Evolutionary conservation across 2,329 filamentous ascomycete genomes (phyloP).

Genomic region (Neonectria magnoliae): DNA sequence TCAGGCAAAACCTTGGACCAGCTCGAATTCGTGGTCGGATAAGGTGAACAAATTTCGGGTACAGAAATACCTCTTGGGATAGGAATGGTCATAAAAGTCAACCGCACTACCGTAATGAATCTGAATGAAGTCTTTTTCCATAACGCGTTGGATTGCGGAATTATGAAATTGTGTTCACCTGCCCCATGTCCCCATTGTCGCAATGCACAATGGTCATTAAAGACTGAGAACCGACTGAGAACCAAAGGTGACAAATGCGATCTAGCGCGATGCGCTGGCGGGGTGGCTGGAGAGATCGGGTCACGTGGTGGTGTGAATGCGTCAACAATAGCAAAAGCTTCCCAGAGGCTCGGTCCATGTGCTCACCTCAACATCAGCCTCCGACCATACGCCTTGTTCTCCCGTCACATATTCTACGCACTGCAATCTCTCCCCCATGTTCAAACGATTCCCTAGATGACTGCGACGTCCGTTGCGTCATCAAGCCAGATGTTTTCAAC

Average conservation of each 20-base stretch:
- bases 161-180: conserved; percentile 11
- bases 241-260: neutral
- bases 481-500: conserved; percentile 53
- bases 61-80: neutral
- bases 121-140: conserved; percentile 27
- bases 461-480: conserved; percentile 54
- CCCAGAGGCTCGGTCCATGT: conserved; percentile 24
- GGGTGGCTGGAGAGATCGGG: conserved; percentile 6
- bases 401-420: conserved; percentile 27
- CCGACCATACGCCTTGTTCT: conserved; percentile 25
- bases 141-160: conserved; percentile 5
- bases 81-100: neutral
- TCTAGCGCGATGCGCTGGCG: neutral
- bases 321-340: conserved; percentile 31
- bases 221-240: neutral
- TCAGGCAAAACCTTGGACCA: conserved; percentile 81
- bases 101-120: conserved; percentile 21
- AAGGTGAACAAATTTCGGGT: conserved; percentile 26
- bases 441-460: conserved; percentile 47
- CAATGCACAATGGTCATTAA: neutral
- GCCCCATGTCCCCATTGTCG: neutral
- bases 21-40: conserved; percentile 64
- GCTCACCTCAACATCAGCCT: conserved; percentile 30
- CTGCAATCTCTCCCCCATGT: conserved; percentile 45
- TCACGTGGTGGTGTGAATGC: conserved; percentile 35